Evolutionary conservation across 202 grass and related monocot genomes (phyloP).

Genomic region (Bolboschoenoplectus hybrid): DNA sequence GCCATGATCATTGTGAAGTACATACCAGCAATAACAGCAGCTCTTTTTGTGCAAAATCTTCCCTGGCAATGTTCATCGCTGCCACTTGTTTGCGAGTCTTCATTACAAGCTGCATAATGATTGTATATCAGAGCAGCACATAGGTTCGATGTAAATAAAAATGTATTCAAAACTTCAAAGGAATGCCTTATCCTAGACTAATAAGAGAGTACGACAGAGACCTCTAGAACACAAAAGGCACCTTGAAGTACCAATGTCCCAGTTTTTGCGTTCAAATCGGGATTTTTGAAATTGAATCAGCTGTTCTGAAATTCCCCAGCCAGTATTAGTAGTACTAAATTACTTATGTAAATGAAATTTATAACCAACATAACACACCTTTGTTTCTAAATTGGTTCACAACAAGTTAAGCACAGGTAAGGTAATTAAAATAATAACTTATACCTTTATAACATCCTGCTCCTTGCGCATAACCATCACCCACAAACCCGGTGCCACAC

Average conservation of each 20-base stretch:
- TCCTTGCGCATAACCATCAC: slow-evolving; percentile 69
- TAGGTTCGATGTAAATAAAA: not conserved
- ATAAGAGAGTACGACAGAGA: not conserved
- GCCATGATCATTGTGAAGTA: not conserved
- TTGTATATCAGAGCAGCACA: not conserved
- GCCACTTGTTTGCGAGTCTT: slow-evolving; percentile 36
- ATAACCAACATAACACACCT: not conserved
- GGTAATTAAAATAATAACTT: not conserved
- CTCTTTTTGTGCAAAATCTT: slow-evolving; percentile 69
- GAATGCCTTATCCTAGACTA: not conserved
- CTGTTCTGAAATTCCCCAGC: not conserved
- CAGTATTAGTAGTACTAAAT: not conserved
- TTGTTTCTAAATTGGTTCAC: not conserved
- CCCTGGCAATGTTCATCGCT: slow-evolving; percentile 55
- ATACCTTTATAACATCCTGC: slow-evolving; percentile 60
- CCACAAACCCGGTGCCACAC: slow-evolving; percentile 55
- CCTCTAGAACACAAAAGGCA: not conserved
- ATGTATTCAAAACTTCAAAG: not conserved
- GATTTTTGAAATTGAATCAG: not conserved
- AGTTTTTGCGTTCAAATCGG: not conserved
- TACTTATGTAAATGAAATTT: not conserved
- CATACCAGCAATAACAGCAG: slow-evolving; percentile 64
- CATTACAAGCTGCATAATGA: slow-evolving; percentile 49
- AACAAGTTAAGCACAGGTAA: not conserved
- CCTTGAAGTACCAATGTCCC: not conserved